These are phyloP conservation scores for Apophysomyces elegans DNA, from an alignment of 371 early-diverging fungal species.

Conservation along the genomic window DNA sequence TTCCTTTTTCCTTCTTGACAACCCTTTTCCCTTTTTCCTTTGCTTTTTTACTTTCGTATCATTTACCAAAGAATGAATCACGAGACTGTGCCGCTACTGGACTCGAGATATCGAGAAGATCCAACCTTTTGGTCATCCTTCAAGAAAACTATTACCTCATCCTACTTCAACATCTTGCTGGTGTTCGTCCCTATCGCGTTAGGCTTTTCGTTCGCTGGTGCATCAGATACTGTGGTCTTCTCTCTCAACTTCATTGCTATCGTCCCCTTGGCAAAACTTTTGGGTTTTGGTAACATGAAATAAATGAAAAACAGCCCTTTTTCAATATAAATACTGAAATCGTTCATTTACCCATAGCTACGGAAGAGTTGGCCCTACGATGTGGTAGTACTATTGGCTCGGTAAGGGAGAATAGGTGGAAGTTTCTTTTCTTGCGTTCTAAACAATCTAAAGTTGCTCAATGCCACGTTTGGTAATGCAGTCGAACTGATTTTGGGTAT, in stretches of 20 bases:
- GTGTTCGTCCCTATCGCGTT: slow-evolving; percentile 83
- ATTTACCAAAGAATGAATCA: not conserved
- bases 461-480: slow-evolving; percentile 69
- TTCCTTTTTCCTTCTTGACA: not conserved
- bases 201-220: slow-evolving; percentile 57
- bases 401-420: slow-evolving; percentile 18
- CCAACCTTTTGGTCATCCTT: slow-evolving; percentile 38
- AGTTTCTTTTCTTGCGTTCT: slow-evolving; percentile 8
- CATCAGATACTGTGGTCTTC: slow-evolving; percentile 69
- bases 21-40: not conserved
- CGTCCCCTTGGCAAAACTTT: slow-evolving; percentile 82
- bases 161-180: slow-evolving; percentile 68
- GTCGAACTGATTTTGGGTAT: slow-evolving; percentile 88
- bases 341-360: slow-evolving; percentile 27
- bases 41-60: not conserved
- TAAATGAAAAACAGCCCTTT: not conserved
- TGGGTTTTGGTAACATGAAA: slow-evolving; percentile 47
- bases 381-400: slow-evolving; percentile 38
- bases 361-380: slow-evolving; percentile 52
- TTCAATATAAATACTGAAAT: not conserved
- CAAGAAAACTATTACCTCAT: slow-evolving; percentile 37
- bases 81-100: slow-evolving; percentile 12
- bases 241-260: slow-evolving; percentile 92
- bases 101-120: slow-evolving; percentile 5
- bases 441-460: slow-evolving; percentile 26